Conservation (phyloP, 371 early-diverging fungal genomes). For the Parasitella parasitica region DNA sequence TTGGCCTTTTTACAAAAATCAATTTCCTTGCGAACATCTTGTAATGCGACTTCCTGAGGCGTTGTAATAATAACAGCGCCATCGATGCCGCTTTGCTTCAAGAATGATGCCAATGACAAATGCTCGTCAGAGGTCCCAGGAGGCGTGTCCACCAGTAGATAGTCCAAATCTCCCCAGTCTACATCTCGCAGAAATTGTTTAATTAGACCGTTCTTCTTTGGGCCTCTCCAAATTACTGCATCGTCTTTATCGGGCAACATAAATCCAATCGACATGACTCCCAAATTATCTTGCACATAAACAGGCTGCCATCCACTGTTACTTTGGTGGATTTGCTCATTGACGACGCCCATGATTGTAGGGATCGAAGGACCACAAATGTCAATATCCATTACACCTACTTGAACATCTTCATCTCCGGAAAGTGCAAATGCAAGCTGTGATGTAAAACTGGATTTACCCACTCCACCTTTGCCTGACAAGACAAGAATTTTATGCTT, state of each 20-base stretch:
- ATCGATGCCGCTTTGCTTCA: conserved; percentile 78
- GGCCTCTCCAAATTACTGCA: conserved; percentile 99
- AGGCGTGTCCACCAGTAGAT: conserved; percentile 97
- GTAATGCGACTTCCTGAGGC: conserved; percentile 96
- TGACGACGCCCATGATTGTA: conserved; percentile 85
- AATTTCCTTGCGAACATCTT: conserved; percentile 96
- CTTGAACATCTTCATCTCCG: conserved; percentile 58
- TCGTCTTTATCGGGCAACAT: conserved; percentile 88
- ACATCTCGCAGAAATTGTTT: conserved; percentile 98
- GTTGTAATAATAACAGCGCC: conserved; percentile 93
- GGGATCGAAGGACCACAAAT: conserved; percentile 99
- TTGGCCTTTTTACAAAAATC: conserved; percentile 94
- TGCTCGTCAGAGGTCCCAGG: conserved; percentile 99
- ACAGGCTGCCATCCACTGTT: conserved; percentile 89
- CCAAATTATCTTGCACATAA: conserved; percentile 86
- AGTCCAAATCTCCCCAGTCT: conserved; percentile 92
- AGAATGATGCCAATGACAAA: conserved; percentile 78
- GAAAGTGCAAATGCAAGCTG: conserved; percentile 82
- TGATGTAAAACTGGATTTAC: conserved; percentile 87
- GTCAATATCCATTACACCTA: conserved; percentile 98
- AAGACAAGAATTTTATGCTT: conserved; percentile 91
- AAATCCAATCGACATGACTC: conserved; percentile 96
- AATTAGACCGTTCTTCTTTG: conserved; percentile 94
- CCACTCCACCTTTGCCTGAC: conserved; percentile 99
- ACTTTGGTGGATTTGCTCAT: conserved; percentile 85